Conservation (phyloP, 306 rosid species). For the Cucumis melo region DNA sequence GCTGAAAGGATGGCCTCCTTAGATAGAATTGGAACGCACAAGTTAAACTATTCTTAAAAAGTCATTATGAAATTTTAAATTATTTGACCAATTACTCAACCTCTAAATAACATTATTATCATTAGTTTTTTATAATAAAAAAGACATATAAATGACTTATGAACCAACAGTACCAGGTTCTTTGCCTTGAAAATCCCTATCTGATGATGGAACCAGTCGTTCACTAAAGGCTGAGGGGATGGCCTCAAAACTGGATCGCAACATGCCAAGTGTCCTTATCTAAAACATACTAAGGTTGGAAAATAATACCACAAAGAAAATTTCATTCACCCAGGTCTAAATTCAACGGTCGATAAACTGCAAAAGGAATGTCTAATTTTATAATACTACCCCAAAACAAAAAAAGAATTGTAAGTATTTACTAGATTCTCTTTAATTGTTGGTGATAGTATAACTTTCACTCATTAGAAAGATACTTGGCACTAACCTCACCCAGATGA, state of each 20-base stretch:
- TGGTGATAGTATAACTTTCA: not conserved
- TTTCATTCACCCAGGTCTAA: not conserved
- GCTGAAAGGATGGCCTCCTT: not conserved
- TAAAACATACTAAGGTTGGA: constrained; percentile 24
- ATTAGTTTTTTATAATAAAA: not conserved
- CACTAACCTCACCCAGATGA: constrained; percentile 97
- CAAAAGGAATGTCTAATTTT: not conserved
- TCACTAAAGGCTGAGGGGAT: constrained; percentile 60
- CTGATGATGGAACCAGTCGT: constrained; percentile 53
- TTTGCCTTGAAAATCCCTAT: constrained; percentile 12
- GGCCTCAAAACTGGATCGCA: constrained; percentile 71
- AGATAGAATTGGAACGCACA: not conserved
- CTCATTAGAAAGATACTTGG: not conserved
- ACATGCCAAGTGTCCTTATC: constrained; percentile 99
- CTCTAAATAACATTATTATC: not conserved
- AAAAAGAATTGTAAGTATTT: not conserved
- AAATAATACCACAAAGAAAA: constrained; percentile 11
- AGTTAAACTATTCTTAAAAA: not conserved
- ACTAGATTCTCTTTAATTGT: not conserved
- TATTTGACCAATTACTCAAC: not conserved
- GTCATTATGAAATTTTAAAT: not conserved
- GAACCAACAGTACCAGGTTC: constrained; percentile 20
- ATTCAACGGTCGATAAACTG: not conserved
- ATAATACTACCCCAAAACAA: not conserved
- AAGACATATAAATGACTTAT: not conserved